Evolutionary conservation across 306 rosid species (phyloP).

Genomic region (Cajanus cajan): DNA sequence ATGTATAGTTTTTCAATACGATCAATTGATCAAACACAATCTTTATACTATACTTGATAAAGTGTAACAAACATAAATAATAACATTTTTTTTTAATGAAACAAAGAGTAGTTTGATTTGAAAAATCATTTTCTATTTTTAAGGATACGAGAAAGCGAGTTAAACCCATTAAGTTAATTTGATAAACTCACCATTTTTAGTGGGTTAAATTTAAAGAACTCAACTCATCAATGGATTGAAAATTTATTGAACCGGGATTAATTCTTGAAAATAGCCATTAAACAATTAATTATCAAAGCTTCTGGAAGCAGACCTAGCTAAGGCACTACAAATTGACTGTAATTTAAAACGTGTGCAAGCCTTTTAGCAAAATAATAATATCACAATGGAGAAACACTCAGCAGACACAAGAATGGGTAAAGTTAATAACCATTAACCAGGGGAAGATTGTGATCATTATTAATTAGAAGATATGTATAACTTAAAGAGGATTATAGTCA

Average conservation of each 20-base stretch:
- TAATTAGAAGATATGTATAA: neutral
- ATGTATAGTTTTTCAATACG: too few species aligned
- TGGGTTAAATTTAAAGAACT: too few species aligned
- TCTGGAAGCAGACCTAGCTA: neutral
- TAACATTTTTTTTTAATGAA: too few species aligned
- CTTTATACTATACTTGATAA: too few species aligned
- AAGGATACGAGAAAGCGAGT: too few species aligned
- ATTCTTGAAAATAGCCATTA: neutral
- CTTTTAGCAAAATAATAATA: neutral
- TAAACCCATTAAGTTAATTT: too few species aligned
- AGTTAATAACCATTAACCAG: neutral
- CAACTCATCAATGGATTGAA: too few species aligned
- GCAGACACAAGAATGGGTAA: slow-evolving; percentile 9
- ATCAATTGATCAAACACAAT: too few species aligned
- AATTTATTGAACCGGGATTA: neutral
- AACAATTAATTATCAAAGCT: neutral
- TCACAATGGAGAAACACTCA: neutral
- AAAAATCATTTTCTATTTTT: too few species aligned
- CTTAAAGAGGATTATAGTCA: neutral
- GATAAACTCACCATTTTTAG: too few species aligned
- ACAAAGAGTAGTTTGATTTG: too few species aligned
- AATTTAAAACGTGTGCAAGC: slow-evolving; percentile 22
- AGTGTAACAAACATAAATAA: too few species aligned
- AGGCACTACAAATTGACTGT: neutral
- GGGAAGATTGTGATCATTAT: neutral